phyloP scores from a whole-genome alignment of 345 rosid species.

The Populus alba region DNA sequence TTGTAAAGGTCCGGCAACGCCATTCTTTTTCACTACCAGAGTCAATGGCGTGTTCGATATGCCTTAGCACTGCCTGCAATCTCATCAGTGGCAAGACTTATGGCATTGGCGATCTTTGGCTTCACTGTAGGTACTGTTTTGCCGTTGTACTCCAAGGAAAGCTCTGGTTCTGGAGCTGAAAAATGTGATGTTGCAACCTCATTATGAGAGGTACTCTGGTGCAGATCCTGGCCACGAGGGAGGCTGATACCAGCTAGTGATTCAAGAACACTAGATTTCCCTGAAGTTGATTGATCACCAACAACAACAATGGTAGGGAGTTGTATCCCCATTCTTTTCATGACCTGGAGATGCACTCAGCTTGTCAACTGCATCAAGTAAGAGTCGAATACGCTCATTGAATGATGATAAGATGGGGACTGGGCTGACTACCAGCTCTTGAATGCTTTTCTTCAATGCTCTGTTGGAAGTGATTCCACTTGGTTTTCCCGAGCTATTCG shows the following conservation, averaged over 20 bases:
- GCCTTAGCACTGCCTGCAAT: no score
- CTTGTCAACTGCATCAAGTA: no score
- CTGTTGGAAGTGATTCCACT: no score
- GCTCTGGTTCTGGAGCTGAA: constrained; percentile 8
- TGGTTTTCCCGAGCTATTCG: no score
- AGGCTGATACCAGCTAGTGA: constrained; percentile 46
- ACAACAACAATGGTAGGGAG: constrained; percentile 37
- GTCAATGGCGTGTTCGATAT: no score
- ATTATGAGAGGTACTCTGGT: constrained; percentile 53
- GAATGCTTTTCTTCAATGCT: no score
- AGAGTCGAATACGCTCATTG: no score
- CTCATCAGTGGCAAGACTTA: no score
- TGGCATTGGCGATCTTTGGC: not conserved
- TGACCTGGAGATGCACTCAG: not conserved
- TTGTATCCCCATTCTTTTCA: constrained; percentile 39
- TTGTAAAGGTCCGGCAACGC: no score
- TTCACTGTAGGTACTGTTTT: constrained; percentile 26
- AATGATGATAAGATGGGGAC: no score
- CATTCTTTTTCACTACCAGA: no score
- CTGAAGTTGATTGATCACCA: constrained; percentile 34
- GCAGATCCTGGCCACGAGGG: constrained; percentile 43
- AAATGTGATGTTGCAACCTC: constrained; percentile 43
- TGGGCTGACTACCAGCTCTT: no score
- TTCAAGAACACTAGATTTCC: constrained; percentile 44
- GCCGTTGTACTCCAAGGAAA: constrained; percentile 35